phyloP scores from a whole-genome alignment of 306 rosid genomes.

The Potentilla sterilis region DNA sequence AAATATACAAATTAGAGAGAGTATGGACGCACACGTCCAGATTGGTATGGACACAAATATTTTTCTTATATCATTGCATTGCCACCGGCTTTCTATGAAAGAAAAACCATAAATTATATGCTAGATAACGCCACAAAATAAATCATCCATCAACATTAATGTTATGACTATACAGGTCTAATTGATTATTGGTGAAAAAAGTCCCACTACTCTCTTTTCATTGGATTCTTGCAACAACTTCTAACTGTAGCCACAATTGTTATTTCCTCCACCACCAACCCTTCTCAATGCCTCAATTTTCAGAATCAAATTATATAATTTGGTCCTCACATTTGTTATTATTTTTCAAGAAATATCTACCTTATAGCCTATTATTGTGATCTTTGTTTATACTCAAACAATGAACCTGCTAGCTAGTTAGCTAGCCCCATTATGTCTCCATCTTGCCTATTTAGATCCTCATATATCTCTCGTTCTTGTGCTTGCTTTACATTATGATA shows the following conservation, averaged over 20 bases:
- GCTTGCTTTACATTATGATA: neutral
- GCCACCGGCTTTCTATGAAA: neutral
- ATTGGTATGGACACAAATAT: too few relatives aligned
- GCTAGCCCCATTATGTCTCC: neutral
- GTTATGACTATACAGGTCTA: neutral
- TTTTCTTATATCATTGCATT: too few relatives aligned
- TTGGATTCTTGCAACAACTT: conserved; percentile 14
- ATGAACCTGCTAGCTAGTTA: neutral
- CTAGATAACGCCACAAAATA: neutral
- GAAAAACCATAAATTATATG: neutral
- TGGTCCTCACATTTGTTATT: conserved; percentile 1
- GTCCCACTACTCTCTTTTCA: neutral
- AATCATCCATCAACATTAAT: neutral
- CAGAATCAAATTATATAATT: neutral
- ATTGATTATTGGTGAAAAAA: neutral
- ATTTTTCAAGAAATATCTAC: neutral
- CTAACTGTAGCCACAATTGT: conserved; percentile 4
- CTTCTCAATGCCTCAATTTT: neutral
- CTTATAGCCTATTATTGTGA: neutral
- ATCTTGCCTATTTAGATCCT: neutral
- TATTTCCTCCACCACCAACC: conserved; percentile 12
- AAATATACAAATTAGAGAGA: too few relatives aligned
- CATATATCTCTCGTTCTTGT: neutral
- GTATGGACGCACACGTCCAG: too few relatives aligned
- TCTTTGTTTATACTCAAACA: neutral